Base-by-base conservation (phyloP, 2,329 filamentous ascomycete species). In the Xylaria arbuscula region DNA sequence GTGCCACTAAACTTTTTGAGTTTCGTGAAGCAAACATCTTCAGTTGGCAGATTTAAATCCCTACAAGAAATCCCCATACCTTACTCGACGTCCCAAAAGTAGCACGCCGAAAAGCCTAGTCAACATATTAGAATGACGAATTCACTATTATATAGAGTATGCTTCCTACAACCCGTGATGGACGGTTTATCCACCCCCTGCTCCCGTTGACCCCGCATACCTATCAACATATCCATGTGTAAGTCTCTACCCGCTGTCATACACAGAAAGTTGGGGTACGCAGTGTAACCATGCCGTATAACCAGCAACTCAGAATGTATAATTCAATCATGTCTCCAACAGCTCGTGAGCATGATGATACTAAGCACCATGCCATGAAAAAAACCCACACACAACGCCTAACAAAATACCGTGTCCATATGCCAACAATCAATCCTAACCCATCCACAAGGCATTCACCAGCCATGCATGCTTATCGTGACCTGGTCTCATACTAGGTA, bases 351-450 rank as follows among this genome's bases (percentile, higher is more conserved):
- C 36, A 48, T 38, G 15, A 53, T 47, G 36, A 45, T 45, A 45
- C 6, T 45, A 42, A 5, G 15, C n/a, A n/a, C 42, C 42, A 53
- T 53, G 28, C 36, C 58, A 57, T 7, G 61, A 55, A 48, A 54
- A 53, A 7, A 50, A 45, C 2, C 28, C 28, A 28, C 28, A 28
- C 50, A 61, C 47, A 62, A 66, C 64, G 54, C 64, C 64, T 51
- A 45, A 22, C 19, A 56, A 40, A 38, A 66, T 62, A 38, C 58
- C 45, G 2, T 45, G 34, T 36, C 61, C 48, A 50, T 50, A 61
- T 40, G 7, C 19, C 48, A 47, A 11, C 15, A 13, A 57, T 36
- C 40, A 28, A 28, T 45, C 7, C 45, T 54, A 24, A 17, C 34
- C 32, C 51, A 48, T 17, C 15, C 40, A 15, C 40, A n/a, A n/a